Conservation (phyloP, 2,329 filamentous ascomycete genomes). For the Hymenoscyphus scutula region DNA sequence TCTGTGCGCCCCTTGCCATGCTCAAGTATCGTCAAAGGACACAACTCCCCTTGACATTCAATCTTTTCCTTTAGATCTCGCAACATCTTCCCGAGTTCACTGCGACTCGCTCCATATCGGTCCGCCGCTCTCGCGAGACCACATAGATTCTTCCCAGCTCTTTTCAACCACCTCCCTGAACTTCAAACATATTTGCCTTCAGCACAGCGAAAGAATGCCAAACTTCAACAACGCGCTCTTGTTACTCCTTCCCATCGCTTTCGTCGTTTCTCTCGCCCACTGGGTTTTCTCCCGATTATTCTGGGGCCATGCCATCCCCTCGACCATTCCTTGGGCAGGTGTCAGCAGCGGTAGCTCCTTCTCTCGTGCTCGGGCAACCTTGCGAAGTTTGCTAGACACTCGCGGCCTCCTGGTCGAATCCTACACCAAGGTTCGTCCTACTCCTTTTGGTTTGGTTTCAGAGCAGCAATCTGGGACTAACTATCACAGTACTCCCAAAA, state of each 20-base stretch:
- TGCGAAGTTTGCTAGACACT: conserved; percentile 21
- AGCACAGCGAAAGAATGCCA: conserved; percentile 3
- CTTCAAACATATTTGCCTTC: background rate
- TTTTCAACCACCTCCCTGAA: background rate
- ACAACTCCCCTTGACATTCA: background rate
- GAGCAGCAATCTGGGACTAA: conserved; percentile 11
- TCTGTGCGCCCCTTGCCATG: background rate
- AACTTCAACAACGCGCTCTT: background rate
- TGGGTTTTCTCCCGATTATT: conserved; percentile 21
- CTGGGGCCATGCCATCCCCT: conserved; percentile 17
- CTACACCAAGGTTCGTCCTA: conserved; percentile 23
- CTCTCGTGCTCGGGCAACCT: conserved; percentile 20
- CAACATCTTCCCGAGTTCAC: background rate
- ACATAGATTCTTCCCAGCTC: background rate
- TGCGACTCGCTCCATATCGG: background rate
- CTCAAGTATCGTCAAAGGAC: background rate
- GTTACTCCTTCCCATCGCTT: background rate
- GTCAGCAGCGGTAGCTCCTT: conserved; percentile 11
- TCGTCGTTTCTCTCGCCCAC: conserved; percentile 1
- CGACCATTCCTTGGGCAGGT: conserved; percentile 23
- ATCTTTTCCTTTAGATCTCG: background rate
- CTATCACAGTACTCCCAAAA: conserved; percentile 41
- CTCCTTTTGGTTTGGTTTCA: background rate
- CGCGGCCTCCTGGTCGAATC: conserved; percentile 23
- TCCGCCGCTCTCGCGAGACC: background rate